Percentiles rank a stretch among this genome's conserved stretches.
These are phyloP conservation scores for Pyrus communis DNA, from an alignment of 306 rosid species.

Conservation along the genomic window DNA sequence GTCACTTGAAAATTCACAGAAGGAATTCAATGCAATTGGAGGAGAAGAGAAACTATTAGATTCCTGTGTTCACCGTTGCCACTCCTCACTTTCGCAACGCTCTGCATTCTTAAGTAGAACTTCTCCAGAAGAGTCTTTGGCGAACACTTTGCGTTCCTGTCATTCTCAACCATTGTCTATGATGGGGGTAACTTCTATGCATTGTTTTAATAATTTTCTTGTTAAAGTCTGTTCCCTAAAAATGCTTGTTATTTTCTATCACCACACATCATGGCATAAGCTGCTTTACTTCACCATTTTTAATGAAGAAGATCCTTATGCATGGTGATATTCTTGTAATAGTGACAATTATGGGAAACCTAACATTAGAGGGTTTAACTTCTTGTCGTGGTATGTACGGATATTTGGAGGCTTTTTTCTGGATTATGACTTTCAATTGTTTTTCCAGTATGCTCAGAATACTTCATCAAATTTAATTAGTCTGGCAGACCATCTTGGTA, in stretches of 20 bases:
- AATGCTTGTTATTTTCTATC: not conserved
- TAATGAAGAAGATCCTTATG: not conserved
- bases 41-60: slow-evolving; percentile 52
- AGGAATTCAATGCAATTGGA: slow-evolving; percentile 28
- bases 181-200: slow-evolving; percentile 56
- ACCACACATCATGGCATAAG: not conserved
- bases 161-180: slow-evolving; percentile 93
- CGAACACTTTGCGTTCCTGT: slow-evolving; percentile 60
- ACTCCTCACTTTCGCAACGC: slow-evolving; percentile 67
- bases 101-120: slow-evolving; percentile 42
- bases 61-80: slow-evolving; percentile 75
- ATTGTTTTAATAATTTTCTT: not conserved
- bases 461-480: slow-evolving; percentile 64
- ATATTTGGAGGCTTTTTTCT: slow-evolving; percentile 7
- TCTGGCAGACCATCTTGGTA: slow-evolving; percentile 95
- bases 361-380: not conserved
- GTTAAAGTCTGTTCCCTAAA: not conserved
- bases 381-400: not conserved
- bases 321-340: not conserved
- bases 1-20: slow-evolving; percentile 26
- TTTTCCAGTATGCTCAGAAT: slow-evolving; percentile 59
- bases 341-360: not conserved
- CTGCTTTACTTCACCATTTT: not conserved
- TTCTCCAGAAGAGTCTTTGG: slow-evolving; percentile 51
- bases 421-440: slow-evolving; percentile 19